Conservation (phyloP, 306 rosid species). For the Casuarina glauca region DNA sequence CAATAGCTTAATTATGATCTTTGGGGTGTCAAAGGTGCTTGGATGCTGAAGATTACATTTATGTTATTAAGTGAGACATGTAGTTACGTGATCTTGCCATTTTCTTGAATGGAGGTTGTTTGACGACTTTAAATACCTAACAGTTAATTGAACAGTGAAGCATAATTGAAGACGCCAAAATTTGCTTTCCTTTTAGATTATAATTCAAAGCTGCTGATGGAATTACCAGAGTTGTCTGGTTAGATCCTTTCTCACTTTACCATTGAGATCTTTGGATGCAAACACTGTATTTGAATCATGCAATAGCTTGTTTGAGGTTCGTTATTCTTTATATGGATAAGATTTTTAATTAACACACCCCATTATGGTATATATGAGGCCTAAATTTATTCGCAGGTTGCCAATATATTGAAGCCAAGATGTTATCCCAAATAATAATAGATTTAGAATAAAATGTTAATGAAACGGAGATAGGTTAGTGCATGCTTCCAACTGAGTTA, state of each 20-base stretch:
- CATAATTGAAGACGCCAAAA: not conserved
- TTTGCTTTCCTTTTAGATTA: not conserved
- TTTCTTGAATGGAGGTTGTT: slow-evolving; percentile 18
- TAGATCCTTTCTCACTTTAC: not conserved
- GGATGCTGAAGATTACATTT: slow-evolving; percentile 15
- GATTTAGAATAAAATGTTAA: no score
- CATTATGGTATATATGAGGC: not conserved
- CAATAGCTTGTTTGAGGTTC: not conserved
- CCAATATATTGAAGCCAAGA: not conserved
- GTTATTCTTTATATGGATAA: not conserved
- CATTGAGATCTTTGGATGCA: not conserved
- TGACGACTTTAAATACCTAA: slow-evolving; percentile 16
- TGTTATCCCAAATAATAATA: not conserved
- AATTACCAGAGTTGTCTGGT: not conserved
- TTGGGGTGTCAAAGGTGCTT: slow-evolving; percentile 24
- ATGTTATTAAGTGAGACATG: not conserved
- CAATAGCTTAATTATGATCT: not conserved
- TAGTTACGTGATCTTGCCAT: slow-evolving; percentile 20
- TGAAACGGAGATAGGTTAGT: no score
- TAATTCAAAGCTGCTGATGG: not conserved
- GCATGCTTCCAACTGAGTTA: no score
- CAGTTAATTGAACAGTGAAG: not conserved
- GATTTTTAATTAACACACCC: not conserved
- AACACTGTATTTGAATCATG: not conserved
- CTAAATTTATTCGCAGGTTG: not conserved